Conservation (phyloP, 2,329 filamentous ascomycete species). For the Pyrenochaeta sp. region DNA sequence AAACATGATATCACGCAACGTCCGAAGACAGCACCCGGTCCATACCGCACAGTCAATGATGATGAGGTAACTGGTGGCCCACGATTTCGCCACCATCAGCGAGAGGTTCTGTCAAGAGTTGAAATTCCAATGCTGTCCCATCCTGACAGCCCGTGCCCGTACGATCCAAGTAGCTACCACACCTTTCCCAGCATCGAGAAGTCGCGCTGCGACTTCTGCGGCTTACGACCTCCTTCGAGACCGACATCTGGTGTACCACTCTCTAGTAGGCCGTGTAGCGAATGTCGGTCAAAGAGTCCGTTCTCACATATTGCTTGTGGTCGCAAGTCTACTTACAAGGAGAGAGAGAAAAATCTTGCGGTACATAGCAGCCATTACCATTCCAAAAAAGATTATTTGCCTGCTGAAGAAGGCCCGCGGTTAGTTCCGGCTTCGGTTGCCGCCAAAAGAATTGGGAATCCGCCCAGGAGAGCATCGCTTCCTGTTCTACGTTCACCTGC, state of each 20-base stretch:
- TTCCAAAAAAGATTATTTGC: conserved; percentile 3
- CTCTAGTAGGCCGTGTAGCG: conserved; percentile 18
- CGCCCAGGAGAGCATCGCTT: conserved; percentile 15
- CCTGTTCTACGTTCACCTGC: conserved; percentile 8
- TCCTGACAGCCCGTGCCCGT: conserved; percentile 18
- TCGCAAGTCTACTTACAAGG: not conserved
- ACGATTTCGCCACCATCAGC: not conserved
- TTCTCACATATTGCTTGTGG: conserved; percentile 19
- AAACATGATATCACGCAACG: not conserved
- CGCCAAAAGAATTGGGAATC: conserved; percentile 20
- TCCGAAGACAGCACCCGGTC: conserved; percentile 8
- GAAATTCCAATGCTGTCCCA: conserved; percentile 15
- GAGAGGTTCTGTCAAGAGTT: conserved; percentile 2
- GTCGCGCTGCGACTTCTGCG: conserved; percentile 20
- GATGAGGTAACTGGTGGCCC: not conserved
- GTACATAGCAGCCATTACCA: not conserved
- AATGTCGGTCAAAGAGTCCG: conserved; percentile 17
- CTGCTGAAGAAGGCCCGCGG: conserved; percentile 15
- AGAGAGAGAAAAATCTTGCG: not conserved
- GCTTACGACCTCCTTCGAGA: conserved; percentile 15
- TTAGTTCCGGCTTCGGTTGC: conserved; percentile 14
- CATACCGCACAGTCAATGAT: not conserved
- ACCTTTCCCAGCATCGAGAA: conserved; percentile 31
- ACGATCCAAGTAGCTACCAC: conserved; percentile 26
- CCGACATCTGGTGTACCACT: not conserved